Evolutionary conservation across 176 grass and related monocot genomes (phyloP).

Genomic region (Eremochloa ophiuroides): DNA sequence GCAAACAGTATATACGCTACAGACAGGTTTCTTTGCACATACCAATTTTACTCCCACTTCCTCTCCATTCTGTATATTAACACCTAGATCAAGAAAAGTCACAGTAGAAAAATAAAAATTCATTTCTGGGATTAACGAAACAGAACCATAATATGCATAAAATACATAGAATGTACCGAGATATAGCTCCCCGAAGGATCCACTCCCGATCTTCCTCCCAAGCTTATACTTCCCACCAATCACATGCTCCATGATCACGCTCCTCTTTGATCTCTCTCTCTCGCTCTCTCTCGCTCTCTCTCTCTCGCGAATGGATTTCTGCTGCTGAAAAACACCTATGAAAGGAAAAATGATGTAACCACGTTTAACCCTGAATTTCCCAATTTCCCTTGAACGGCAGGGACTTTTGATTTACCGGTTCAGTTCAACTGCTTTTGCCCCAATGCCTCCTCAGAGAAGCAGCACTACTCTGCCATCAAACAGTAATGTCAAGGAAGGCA

Average conservation of each 20-base stretch:
- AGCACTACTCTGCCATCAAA: constrained; percentile 15
- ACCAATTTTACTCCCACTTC: constrained; percentile 91
- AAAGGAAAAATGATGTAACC: constrained; percentile 5
- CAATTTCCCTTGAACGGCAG: not conserved
- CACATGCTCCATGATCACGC: constrained; percentile 64
- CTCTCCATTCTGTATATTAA: constrained; percentile 76
- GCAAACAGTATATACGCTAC: not conserved
- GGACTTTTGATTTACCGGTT: not conserved
- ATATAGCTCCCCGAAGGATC: constrained; percentile 82
- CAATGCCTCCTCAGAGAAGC: constrained; percentile 4
- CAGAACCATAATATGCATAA: not conserved
- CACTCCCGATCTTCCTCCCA: constrained; percentile 81
- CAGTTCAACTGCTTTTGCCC: not conserved
- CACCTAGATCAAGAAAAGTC: constrained; percentile 42
- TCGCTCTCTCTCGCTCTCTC: not conserved
- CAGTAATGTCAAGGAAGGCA: not conserved
- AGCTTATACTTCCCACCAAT: constrained; percentile 80
- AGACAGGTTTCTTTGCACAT: constrained; percentile 8
- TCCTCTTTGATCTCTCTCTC: not conserved
- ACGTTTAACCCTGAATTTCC: not conserved
- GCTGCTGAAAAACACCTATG: not conserved
- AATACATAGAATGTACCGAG: constrained; percentile 44
- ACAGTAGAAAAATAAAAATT: constrained; percentile 10
- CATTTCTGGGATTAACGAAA: not conserved
- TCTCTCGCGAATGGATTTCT: not conserved